phyloP scores from a whole-genome alignment of 1,139 yeast genomes.

The Kodamaea alishanica region DNA sequence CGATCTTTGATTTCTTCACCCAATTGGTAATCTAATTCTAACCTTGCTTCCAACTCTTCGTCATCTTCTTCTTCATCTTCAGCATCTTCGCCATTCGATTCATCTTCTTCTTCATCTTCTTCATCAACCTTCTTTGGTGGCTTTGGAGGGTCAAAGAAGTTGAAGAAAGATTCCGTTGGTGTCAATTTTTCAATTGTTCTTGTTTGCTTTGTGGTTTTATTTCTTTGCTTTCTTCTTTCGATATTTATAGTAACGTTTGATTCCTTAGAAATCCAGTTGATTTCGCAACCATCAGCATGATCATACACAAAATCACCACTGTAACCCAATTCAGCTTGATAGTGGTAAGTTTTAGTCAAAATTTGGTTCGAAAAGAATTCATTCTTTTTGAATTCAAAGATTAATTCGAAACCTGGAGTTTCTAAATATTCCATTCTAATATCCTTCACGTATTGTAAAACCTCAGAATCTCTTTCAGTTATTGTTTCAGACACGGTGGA shows the following conservation, averaged over 20 bases:
- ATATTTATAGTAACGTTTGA: conserved; percentile 79
- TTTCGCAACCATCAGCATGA: conserved; percentile 88
- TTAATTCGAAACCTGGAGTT: conserved; percentile 85
- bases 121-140: conserved; percentile 53
- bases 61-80: conserved; percentile 58
- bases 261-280: conserved; percentile 81
- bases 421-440: conserved; percentile 78
- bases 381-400: conserved; percentile 77
- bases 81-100: conserved; percentile 34
- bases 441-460: conserved; percentile 64
- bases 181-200: conserved; percentile 93
- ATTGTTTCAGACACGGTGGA: conserved; percentile 80
- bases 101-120: conserved; percentile 40
- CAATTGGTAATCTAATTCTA: conserved; percentile 89
- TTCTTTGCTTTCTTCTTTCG: conserved; percentile 96
- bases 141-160: conserved; percentile 91
- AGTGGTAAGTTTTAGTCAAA: conserved; percentile 83
- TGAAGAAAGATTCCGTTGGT: conserved; percentile 91
- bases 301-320: conserved; percentile 96
- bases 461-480: conserved; percentile 87
- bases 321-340: conserved; percentile 91
- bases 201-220: conserved; percentile 94
- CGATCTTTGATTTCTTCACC: conserved; percentile 97
- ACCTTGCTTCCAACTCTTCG: conserved; percentile 74
- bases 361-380: conserved; percentile 70